phyloP scores from a whole-genome alignment of 257 asterid genomes.

The Przewalskia tangutica region DNA sequence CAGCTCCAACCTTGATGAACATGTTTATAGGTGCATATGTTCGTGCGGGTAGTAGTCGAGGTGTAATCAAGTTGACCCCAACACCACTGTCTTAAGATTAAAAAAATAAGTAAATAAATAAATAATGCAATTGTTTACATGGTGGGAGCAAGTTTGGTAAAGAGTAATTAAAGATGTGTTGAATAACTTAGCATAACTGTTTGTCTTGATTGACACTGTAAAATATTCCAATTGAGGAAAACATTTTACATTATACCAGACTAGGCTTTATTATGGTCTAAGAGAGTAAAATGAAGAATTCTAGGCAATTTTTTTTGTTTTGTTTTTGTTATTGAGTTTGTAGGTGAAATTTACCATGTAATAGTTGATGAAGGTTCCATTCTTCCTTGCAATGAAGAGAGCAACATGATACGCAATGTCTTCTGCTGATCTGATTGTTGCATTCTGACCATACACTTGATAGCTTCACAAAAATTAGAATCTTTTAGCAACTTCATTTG shows the following conservation, averaged over 20 bases:
- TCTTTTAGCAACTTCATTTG: neutral
- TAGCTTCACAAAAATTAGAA: slow-evolving; percentile 25
- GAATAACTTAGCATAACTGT: too few species aligned
- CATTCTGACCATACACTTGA: slow-evolving; percentile 51
- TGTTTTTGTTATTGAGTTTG: neutral
- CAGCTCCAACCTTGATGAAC: too few species aligned
- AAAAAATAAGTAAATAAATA: too few species aligned
- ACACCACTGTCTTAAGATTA: too few species aligned
- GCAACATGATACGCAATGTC: slow-evolving; percentile 69
- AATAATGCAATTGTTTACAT: too few species aligned
- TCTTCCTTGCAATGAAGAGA: slow-evolving; percentile 60
- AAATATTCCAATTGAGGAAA: neutral
- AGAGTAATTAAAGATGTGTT: too few species aligned
- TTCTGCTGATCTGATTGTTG: slow-evolving; percentile 41
- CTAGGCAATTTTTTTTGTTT: neutral
- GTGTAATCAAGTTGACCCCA: too few species aligned
- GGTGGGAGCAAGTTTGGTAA: too few species aligned
- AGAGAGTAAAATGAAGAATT: neutral
- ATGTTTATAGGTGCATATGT: too few species aligned
- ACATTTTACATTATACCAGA: neutral
- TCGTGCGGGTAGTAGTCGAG: too few species aligned
- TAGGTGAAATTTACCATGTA: slow-evolving; percentile 52
- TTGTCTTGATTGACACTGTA: too few species aligned
- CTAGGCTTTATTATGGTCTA: neutral
- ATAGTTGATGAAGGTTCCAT: slow-evolving; percentile 82